These are phyloP conservation scores for Linnemannia elongata DNA, from an alignment of 192 early-diverging fungal genomes.

Conservation along the genomic window DNA sequence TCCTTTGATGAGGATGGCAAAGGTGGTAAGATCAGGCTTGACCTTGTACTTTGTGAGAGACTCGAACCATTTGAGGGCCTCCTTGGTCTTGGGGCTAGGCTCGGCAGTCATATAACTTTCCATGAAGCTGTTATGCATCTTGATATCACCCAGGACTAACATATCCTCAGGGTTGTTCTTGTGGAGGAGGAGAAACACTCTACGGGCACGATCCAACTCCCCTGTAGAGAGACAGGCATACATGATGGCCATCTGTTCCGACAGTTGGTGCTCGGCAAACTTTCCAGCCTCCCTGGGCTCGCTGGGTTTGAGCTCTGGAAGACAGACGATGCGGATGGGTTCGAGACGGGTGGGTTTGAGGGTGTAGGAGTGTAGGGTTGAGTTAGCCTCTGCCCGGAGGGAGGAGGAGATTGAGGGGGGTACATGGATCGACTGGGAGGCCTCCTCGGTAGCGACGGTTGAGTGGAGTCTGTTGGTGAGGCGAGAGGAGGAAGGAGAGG, in stretches of 20 bases:
- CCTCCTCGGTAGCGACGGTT: slow-evolving; percentile 40
- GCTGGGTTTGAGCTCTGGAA: slow-evolving; percentile 38
- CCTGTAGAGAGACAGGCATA: slow-evolving; percentile 84
- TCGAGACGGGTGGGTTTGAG: slow-evolving; percentile 25
- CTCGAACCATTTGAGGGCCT: slow-evolving; percentile 82
- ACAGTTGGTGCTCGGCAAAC: slow-evolving; percentile 58
- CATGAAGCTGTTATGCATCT: slow-evolving; percentile 89
- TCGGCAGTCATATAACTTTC: slow-evolving; percentile 71
- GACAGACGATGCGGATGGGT: slow-evolving; percentile 41
- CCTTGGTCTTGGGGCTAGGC: slow-evolving; percentile 64
- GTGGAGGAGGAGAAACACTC: slow-evolving; percentile 75
- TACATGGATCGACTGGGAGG: slow-evolving; percentile 2
- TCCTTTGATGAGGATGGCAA: slow-evolving; percentile 81
- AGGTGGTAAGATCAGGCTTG: slow-evolving; percentile 77
- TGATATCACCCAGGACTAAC: slow-evolving; percentile 74
- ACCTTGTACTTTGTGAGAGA: slow-evolving; percentile 66
- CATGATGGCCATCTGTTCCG: slow-evolving; percentile 83
- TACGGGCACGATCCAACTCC: slow-evolving; percentile 79
- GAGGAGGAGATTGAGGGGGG: not conserved
- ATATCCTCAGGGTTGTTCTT: slow-evolving; percentile 78
- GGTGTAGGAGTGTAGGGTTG: slow-evolving; percentile 42
- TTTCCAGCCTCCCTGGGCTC: slow-evolving; percentile 42
- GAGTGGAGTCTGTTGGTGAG: slow-evolving; percentile 24
- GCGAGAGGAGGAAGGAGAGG: not conserved
- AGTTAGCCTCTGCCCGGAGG: slow-evolving; percentile 20